Evolutionary conservation across 257 asterid species (phyloP).

Genomic region (Perilla frutescens): DNA sequence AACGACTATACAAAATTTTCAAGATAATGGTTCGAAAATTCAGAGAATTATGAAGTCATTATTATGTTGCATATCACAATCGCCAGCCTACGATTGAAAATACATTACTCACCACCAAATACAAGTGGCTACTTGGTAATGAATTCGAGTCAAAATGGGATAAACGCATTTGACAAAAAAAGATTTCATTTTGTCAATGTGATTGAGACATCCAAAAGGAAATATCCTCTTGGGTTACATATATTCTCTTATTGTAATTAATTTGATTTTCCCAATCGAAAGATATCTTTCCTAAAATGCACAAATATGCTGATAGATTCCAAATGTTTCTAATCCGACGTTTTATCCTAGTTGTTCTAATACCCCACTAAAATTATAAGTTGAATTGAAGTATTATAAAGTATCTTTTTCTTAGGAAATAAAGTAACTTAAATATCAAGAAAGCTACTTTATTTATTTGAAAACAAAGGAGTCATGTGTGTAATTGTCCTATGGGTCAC

Average conservation of each 20-base stretch:
- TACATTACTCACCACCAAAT: not conserved
- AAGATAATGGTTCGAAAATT: constrained; percentile 1
- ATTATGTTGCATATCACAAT: not conserved
- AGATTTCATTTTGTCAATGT: not conserved
- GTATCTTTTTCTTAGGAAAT: too few species aligned
- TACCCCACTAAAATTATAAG: too few species aligned
- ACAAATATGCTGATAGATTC: not conserved
- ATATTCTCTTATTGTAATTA: not conserved
- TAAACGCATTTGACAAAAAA: not conserved
- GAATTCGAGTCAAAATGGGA: not conserved
- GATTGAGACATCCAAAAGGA: constrained; percentile 1
- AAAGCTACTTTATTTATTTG: too few species aligned
- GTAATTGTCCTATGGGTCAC: too few species aligned
- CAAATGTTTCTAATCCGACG: too few species aligned
- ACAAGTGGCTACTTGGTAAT: not conserved
- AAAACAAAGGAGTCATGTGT: too few species aligned
- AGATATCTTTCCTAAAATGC: not conserved
- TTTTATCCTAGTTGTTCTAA: too few species aligned
- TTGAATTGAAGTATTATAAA: too few species aligned
- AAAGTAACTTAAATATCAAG: too few species aligned
- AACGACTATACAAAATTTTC: not conserved
- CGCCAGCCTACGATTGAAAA: not conserved
- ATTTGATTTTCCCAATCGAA: not conserved
- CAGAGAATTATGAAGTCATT: not conserved
- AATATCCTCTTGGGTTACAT: not conserved